phyloP scores from a whole-genome alignment of 179 eudicot species.

The Spinacia oleracea region DNA sequence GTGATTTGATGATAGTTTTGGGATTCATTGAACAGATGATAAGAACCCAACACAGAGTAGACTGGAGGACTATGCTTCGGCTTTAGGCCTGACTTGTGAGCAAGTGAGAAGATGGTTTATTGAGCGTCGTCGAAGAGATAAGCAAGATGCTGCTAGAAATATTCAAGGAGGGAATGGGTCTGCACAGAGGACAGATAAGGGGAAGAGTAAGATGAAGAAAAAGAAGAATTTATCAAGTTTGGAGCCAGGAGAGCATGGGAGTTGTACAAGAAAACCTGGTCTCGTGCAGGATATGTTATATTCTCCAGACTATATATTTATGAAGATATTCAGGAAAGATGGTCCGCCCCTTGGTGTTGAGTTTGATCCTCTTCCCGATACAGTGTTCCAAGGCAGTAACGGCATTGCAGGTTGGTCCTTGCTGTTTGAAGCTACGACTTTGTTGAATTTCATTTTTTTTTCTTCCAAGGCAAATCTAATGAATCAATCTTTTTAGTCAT shows the following conservation, averaged over 20 bases:
- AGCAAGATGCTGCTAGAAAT: conserved; percentile 24
- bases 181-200: not conserved
- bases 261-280: conserved; percentile 18
- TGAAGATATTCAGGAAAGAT: conserved; percentile 71
- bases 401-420: conserved; percentile 23
- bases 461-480: not conserved
- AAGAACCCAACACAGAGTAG: conserved; percentile 42
- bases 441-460: not conserved
- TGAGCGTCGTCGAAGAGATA: conserved; percentile 42
- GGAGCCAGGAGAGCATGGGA: conserved; percentile 30
- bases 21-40: conserved; percentile 41
- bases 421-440: not conserved
- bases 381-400: conserved; percentile 37
- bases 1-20: conserved; percentile 16
- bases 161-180: conserved; percentile 18
- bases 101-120: conserved; percentile 49
- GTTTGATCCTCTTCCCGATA: conserved; percentile 65
- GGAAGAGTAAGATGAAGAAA: conserved; percentile 20
- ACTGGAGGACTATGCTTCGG: conserved; percentile 43
- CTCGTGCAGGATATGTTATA: conserved; percentile 37
- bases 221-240: conserved; percentile 21
- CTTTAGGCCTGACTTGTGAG: conserved; percentile 41
- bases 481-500: not conserved
- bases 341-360: conserved; percentile 77
- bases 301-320: conserved; percentile 49